These are phyloP conservation scores for Fusarium virguliforme DNA, from an alignment of 2,329 filamentous ascomycete species.

Conservation along the genomic window DNA sequence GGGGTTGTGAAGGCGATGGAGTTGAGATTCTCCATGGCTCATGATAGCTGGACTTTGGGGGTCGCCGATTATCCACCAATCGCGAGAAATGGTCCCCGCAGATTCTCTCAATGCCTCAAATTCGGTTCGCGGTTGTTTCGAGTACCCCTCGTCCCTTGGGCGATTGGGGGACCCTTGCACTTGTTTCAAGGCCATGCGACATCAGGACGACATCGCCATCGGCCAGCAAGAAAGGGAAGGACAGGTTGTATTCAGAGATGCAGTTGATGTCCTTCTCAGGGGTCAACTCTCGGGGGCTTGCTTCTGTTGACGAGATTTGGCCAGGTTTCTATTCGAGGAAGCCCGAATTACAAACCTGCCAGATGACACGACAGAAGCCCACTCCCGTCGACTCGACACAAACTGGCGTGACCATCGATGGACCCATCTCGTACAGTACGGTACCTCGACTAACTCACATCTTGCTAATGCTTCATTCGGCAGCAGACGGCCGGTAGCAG, in stretches of 20 bases:
- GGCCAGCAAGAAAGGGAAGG: slow-evolving; percentile 8
- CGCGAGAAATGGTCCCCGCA: slow-evolving; percentile 32
- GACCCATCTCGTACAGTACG: slow-evolving; percentile 16
- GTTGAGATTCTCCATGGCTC: slow-evolving; percentile 48
- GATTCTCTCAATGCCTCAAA: slow-evolving; percentile 34
- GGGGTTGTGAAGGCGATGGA: slow-evolving; percentile 40
- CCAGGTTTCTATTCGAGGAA: slow-evolving; percentile 3
- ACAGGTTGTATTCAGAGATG: slow-evolving; percentile 28
- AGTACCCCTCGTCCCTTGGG: slow-evolving; percentile 26
- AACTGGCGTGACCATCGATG: slow-evolving; percentile 15
- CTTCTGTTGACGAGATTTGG: slow-evolving; percentile 19
- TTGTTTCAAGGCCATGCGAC: slow-evolving; percentile 51
- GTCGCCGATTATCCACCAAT: slow-evolving; percentile 47
- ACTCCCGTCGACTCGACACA: background rate
- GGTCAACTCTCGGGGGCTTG: slow-evolving; percentile 12
- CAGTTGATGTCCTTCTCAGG: slow-evolving; percentile 14
- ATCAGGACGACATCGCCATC: slow-evolving; percentile 28
- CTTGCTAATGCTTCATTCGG: slow-evolving; percentile 30
- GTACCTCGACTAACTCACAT: background rate
- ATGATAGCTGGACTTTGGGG: slow-evolving; percentile 45
- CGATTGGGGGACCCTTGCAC: slow-evolving; percentile 29
- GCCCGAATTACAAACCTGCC: slow-evolving; percentile 2
- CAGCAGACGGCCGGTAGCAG: slow-evolving; percentile 23
- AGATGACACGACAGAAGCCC: slow-evolving; percentile 9
- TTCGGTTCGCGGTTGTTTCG: slow-evolving; percentile 46